These are phyloP conservation scores for Spergularia azorica DNA, from an alignment of 179 eudicot genomes.

Conservation along the genomic window DNA sequence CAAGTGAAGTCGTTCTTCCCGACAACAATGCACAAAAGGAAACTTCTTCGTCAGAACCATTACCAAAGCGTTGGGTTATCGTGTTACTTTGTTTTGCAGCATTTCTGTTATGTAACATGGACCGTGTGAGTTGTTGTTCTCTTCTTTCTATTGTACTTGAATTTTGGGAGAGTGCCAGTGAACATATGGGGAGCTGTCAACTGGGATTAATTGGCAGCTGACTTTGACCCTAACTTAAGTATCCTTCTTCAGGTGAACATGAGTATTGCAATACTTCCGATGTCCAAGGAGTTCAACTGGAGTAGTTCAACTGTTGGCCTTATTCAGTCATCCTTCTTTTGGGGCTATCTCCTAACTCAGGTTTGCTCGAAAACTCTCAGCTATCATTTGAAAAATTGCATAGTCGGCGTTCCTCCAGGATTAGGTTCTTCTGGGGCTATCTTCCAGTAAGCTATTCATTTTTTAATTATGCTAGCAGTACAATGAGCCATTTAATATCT, in stretches of 20 bases:
- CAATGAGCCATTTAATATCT: no score
- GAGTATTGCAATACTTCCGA: conserved; percentile 99
- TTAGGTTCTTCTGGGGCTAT: no score
- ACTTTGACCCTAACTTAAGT: conserved; percentile 3
- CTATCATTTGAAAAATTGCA: neutral
- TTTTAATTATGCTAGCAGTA: no score
- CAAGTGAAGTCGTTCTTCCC: conserved; percentile 49
- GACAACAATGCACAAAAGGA: conserved; percentile 38
- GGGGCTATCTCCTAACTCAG: conserved; percentile 99
- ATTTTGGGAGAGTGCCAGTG: neutral
- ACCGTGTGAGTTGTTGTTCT: conserved; percentile 65
- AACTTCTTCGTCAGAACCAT: conserved; percentile 54
- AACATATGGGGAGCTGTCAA: neutral
- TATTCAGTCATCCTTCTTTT: conserved; percentile 95
- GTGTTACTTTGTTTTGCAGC: conserved; percentile 89
- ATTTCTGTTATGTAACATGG: conserved; percentile 96
- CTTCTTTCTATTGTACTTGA: conserved; percentile 8
- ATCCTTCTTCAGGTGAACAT: conserved; percentile 70
- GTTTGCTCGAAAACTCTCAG: conserved; percentile 37
- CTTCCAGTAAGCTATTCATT: no score
- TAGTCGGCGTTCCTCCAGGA: neutral
- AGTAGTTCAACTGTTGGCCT: conserved; percentile 94
- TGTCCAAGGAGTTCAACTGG: conserved; percentile 94
- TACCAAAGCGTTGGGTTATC: conserved; percentile 92
- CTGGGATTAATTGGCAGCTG: neutral